Evolutionary conservation across 2,329 filamentous ascomycete genomes (phyloP).

Genomic region (Volutella citrinella): DNA sequence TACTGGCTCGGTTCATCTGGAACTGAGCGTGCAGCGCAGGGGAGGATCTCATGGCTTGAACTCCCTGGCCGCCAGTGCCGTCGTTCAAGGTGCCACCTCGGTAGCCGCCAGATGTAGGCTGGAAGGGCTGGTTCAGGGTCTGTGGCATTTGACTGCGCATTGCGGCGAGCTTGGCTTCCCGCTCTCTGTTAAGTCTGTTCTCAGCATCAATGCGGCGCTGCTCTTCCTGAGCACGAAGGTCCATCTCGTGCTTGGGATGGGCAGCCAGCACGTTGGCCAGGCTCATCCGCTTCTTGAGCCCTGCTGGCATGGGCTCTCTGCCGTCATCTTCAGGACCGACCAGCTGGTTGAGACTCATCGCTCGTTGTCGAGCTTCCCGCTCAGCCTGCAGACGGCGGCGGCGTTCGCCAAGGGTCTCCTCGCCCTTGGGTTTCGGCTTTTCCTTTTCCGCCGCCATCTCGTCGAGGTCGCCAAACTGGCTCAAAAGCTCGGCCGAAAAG

Average conservation of each 20-base stretch:
- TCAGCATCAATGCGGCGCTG: slow-evolving; percentile 40
- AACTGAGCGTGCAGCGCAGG: slow-evolving; percentile 24
- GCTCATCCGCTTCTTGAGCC: slow-evolving; percentile 39
- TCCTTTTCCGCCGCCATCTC: slow-evolving; percentile 38
- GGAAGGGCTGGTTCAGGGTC: slow-evolving; percentile 29
- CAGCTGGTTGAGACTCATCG: slow-evolving; percentile 41
- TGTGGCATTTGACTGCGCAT: slow-evolving; percentile 50
- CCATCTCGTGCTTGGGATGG: slow-evolving; percentile 38
- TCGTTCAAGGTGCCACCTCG: slow-evolving; percentile 55
- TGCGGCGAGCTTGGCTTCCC: slow-evolving; percentile 47
- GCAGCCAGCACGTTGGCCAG: slow-evolving; percentile 57
- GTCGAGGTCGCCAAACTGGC: slow-evolving; percentile 56
- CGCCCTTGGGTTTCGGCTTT: slow-evolving; percentile 9
- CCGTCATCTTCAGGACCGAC: slow-evolving; percentile 13
- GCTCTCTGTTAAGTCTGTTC: slow-evolving; percentile 37
- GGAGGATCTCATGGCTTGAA: slow-evolving; percentile 24
- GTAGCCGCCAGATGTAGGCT: slow-evolving; percentile 43
- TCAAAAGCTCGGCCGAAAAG: slow-evolving; percentile 68
- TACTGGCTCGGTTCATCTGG: slow-evolving; percentile 27
- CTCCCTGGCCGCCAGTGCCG: slow-evolving; percentile 39
- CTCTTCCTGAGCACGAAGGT: slow-evolving; percentile 41
- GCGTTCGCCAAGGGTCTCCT: slow-evolving; percentile 74
- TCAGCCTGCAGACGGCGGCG: slow-evolving; percentile 70
- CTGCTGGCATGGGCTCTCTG: slow-evolving; percentile 7
- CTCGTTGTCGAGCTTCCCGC: slow-evolving; percentile 59